Percentiles rank a stretch among this genome's conserved stretches.
These are phyloP conservation scores for Fomitopsis betulina DNA, from an alignment of 1,284 basidiomycete genomes.

Conservation along the genomic window DNA sequence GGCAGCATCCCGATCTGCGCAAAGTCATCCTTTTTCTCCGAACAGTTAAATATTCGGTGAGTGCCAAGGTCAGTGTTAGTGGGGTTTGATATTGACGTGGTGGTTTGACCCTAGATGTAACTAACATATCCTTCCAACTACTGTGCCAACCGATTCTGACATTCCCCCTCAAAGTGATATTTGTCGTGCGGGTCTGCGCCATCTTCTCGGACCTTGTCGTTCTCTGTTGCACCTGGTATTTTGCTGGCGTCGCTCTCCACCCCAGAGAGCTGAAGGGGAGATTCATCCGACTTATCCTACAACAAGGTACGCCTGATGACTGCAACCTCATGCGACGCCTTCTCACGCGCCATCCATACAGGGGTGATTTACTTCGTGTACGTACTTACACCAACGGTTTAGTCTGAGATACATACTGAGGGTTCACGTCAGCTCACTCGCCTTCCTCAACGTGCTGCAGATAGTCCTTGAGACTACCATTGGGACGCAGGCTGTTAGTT, in stretches of 20 bases:
- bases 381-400: neutral
- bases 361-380: neutral
- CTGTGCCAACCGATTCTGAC: neutral
- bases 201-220: neutral
- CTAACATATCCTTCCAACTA: neutral
- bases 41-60: neutral
- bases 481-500: neutral
- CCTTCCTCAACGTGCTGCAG: neutral
- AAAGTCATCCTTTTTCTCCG: neutral
- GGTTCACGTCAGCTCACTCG: neutral
- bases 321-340: neutral
- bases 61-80: neutral
- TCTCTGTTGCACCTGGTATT: neutral
- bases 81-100: neutral
- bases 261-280: neutral
- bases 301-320: neutral
- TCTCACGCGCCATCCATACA: neutral
- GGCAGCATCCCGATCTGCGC: neutral
- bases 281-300: neutral
- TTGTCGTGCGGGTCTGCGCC: neutral
- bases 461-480: neutral
- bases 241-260: neutral
- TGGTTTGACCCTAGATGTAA: neutral
- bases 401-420: neutral
- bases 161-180: neutral